Evolutionary conservation across 1,284 basidiomycete genomes (phyloP), one percentile per base, ranked within the genome.

Genomic region (Boletus holoroseus): DNA sequence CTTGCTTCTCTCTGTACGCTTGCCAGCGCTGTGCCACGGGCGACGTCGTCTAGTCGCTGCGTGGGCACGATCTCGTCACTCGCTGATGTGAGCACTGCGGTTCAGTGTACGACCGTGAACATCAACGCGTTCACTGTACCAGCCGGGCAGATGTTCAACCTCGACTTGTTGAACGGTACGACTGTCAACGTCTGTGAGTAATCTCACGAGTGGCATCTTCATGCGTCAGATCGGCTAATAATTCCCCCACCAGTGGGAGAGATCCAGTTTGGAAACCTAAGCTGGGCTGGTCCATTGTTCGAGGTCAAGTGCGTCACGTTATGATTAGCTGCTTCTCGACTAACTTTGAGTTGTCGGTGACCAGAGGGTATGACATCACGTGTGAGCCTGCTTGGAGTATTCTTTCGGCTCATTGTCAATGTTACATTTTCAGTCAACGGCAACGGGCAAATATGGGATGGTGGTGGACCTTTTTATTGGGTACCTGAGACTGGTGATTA

Each of bases 371-470:
- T 4, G 55, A 63, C 36, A 65, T 77, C 34, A 71, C 63, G 15
- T 76, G 75, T 76, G 48, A 57, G 70, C 51, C 16, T 24, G 15
- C 24, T 36, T 32, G 11, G 7, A 34, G 34, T n/a, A 13, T 41
- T 1, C 6, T 36, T 45, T 37, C 22, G 11, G 20, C 18, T 42
- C 12, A 2, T 38, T 49, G 13, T 6, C 24, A 30, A 44, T 35
- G 16, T 35, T 8, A 22, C 2, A 4, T 39, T 45, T 50, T 16
- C 39, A 75, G 76, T 78, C 63, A 73, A 77, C 48, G 77, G 77
- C 9, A 73, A 77, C 42, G 70, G 69, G 6, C 59, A 77, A 45
- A 69, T 46, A 3, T 76, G 76, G 56, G 68, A 79, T 55, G 78
- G 77, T 2, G 68, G 71, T 56, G 63, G 63, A 37, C 15, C 56